Base-by-base conservation (phyloP, 2,329 filamentous ascomycete genomes). In the Trichoderma harzianum region DNA sequence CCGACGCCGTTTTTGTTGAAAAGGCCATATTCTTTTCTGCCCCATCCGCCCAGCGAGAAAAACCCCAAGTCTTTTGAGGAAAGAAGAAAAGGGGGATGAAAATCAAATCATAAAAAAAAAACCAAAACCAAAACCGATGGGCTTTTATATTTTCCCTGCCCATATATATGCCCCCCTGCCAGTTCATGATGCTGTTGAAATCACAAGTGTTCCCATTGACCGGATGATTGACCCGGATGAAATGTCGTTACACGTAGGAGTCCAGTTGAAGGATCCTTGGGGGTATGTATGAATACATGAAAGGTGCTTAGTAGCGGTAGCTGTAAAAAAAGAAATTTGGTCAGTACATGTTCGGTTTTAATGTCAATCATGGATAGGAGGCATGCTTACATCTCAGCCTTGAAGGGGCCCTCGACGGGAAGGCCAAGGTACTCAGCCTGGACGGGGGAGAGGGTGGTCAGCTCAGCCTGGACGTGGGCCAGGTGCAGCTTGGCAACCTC, bases 381-480 rank as follows among this genome's bases (percentile, higher is more conserved):
- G 11, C 12, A 57, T 75, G 84, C 86, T 82, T 93, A 95, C 89
- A 95, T 93, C 78, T 98, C 95, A 85, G 87, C 88, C 94, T 99
- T 99, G 93, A 89, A 99, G 79, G 96, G 96, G 82, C 96, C 96
- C 87, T 95, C 92, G 75, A 90, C 81, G 73, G 91, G 88, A 77
- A 99, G 88, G 79, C 94, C 90, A 82, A 98, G 92, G 88, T 99
- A 99, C 81, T 98, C 96, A 78, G 94, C 92, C 89, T 99, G 96
- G 78, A 92, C 92, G 73, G 88, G 80, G 81, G 90, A 93, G 82
- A 99, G 91, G 84, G 90, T 91, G 83, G 92, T 93, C 80, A 99
- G 90, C 90, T 98, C 94, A 80, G 89, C 96, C 86, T 97, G 97
- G 88, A 94, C 92, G 88, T 98, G 96, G 76, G 87, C 90, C 78